A percentile compares a stretch with the other conserved stretches of the same genome.
These are phyloP conservation scores for Pseudopyricularia javanii DNA, from an alignment of 2,329 filamentous ascomycete species.

Conservation along the genomic window DNA sequence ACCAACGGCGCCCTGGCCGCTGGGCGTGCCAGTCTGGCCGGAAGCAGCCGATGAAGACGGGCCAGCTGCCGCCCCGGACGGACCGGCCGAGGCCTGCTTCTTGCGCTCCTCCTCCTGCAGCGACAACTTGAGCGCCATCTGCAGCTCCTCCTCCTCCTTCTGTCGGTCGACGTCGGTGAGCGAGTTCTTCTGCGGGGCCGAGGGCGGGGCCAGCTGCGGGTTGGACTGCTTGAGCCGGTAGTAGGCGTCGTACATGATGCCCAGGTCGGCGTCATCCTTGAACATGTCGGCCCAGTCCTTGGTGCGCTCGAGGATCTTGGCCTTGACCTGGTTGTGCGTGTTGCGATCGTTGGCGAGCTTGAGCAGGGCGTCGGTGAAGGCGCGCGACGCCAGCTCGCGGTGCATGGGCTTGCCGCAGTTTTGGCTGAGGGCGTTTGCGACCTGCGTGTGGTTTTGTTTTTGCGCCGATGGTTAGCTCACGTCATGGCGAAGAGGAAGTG, in stretches of 20 bases:
- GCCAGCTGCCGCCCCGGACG: conserved; percentile 20
- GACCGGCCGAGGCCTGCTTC: conserved; percentile 27
- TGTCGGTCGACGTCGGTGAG: conserved; percentile 83
- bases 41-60: conserved; percentile 15
- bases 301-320: conserved; percentile 95
- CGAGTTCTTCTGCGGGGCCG: conserved; percentile 83
- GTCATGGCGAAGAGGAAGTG: not conserved
- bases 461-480: conserved; percentile 4
- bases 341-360: conserved; percentile 89
- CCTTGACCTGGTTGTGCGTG: conserved; percentile 91
- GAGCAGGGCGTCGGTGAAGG: conserved; percentile 87
- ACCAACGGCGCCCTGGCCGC: conserved; percentile 6
- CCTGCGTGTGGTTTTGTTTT: conserved; percentile 28
- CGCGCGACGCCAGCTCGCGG: conserved; percentile 78
- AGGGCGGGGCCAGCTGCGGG: conserved; percentile 80
- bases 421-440: conserved; percentile 82
- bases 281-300: conserved; percentile 96
- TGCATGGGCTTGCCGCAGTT: conserved; percentile 84
- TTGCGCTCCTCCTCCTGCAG: conserved; percentile 73
- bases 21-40: conserved; percentile 15
- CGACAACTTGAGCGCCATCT: conserved; percentile 88
- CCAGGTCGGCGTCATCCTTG: conserved; percentile 73
- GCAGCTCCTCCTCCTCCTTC: conserved; percentile 94
- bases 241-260: conserved; percentile 95
- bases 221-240: conserved; percentile 73